Percentiles rank a stretch among this genome's conserved stretches.
Evolutionary conservation across 2,329 filamentous ascomycete species (phyloP).

Genomic region (Aspergillus cejpii): DNA sequence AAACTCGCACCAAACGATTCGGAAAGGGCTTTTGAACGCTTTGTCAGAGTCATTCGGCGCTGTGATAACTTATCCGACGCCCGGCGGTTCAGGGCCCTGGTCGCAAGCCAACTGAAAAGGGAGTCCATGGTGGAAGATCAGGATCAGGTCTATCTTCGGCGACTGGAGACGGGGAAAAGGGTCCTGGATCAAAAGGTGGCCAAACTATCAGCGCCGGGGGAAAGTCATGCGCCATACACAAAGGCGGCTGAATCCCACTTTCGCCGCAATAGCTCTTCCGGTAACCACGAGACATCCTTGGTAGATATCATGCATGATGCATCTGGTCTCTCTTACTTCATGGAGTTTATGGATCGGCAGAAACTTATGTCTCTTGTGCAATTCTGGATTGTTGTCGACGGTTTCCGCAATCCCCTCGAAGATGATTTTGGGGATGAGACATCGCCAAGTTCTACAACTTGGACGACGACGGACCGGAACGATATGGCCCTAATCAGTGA

Average conservation of each 20-base stretch:
- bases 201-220: constrained; percentile 64
- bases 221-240: constrained; percentile 28
- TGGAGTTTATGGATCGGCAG: constrained; percentile 98
- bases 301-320: constrained; percentile 84
- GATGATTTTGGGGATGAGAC: constrained; percentile 69
- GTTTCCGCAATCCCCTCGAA: constrained; percentile 88
- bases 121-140: constrained; percentile 71
- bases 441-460: constrained; percentile 57
- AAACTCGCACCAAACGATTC: constrained; percentile 74
- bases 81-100: constrained; percentile 81
- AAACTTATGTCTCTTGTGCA: constrained; percentile 82
- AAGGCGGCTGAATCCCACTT: constrained; percentile 26
- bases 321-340: constrained; percentile 91
- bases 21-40: constrained; percentile 89
- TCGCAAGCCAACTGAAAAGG: constrained; percentile 83
- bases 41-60: constrained; percentile 80
- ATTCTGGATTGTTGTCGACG: constrained; percentile 97
- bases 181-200: constrained; percentile 85
- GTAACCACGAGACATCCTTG: constrained; percentile 67
- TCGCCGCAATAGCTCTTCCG: constrained; percentile 45
- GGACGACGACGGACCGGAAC: constrained; percentile 75
- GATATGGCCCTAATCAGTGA: constrained; percentile 90
- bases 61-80: constrained; percentile 90
- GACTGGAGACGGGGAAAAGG: constrained; percentile 83
- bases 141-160: constrained; percentile 78